phyloP scores from a whole-genome alignment of 1,284 basidiomycete genomes.

The Phylloboletellus chloephorus region DNA sequence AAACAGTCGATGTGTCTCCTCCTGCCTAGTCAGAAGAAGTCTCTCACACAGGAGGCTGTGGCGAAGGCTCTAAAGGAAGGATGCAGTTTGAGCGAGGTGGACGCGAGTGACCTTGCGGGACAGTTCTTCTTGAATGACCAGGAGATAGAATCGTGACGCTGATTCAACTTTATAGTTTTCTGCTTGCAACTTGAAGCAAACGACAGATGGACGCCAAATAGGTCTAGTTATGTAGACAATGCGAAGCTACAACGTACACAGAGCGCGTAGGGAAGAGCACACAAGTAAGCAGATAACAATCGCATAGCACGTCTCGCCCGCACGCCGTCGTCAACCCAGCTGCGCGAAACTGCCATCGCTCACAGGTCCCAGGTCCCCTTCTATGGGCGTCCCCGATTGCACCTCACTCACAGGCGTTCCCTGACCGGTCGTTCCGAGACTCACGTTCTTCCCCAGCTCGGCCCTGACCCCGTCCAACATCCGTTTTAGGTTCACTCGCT shows the following conservation, averaged over 20 bases:
- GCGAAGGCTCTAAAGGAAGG: slow-evolving; percentile 13
- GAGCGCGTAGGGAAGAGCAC: slow-evolving; percentile 4
- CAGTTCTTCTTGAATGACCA: slow-evolving; percentile 13
- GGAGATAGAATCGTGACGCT: slow-evolving; percentile 10
- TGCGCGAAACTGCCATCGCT: slow-evolving; percentile 44
- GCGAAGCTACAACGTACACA: slow-evolving; percentile 16
- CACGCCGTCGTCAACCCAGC: slow-evolving; percentile 25
- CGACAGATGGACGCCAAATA: background rate
- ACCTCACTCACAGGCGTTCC: slow-evolving; percentile 53
- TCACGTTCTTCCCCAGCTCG: slow-evolving; percentile 53
- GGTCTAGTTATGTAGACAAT: slow-evolving; percentile 14
- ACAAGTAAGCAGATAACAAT: slow-evolving; percentile 17
- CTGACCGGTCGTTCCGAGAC: slow-evolving; percentile 50
- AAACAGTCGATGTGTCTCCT: slow-evolving; percentile 17
- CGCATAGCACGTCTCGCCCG: slow-evolving; percentile 11
- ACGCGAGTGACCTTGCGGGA: slow-evolving; percentile 8
- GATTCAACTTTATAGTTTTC: no score
- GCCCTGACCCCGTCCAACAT: slow-evolving; percentile 58
- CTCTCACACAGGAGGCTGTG: slow-evolving; percentile 14
- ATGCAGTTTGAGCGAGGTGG: slow-evolving; percentile 6
- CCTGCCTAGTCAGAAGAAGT: slow-evolving; percentile 4
- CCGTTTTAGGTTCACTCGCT: slow-evolving; percentile 59
- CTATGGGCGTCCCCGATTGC: slow-evolving; percentile 33
- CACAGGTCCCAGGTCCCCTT: slow-evolving; percentile 42
- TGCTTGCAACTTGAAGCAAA: background rate